These are phyloP conservation scores for Boletus insuetus DNA, from an alignment of 768 basidiomycete genomes.

Conservation along the genomic window DNA sequence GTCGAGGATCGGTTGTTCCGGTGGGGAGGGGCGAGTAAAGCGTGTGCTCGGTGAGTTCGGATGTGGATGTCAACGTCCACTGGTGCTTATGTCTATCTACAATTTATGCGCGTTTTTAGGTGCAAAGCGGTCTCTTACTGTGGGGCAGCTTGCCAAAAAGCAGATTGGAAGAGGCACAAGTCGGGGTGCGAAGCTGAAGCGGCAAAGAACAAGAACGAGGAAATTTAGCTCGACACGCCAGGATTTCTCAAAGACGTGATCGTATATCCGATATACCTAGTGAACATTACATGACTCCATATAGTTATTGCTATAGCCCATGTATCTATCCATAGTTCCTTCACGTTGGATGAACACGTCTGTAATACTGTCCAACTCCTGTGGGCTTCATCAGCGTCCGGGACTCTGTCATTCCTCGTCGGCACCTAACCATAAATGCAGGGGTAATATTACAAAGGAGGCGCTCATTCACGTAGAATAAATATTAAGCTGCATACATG, in stretches of 20 bases:
- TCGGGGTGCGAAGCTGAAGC: not conserved
- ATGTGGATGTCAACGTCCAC: not conserved
- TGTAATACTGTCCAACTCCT: too few species aligned
- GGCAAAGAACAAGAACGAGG: not conserved
- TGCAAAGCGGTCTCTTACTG: not conserved
- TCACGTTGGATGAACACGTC: too few species aligned
- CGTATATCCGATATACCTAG: not conserved
- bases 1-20: not conserved
- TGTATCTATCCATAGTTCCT: too few species aligned
- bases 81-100: not conserved
- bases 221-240: not conserved
- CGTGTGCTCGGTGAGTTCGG: not conserved
- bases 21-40: not conserved
- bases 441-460: too few species aligned
- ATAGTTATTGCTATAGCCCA: not conserved
- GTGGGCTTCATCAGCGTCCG: too few species aligned
- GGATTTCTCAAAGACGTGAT: not conserved
- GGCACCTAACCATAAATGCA: too few species aligned
- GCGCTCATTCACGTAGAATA: not conserved
- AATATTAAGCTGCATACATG: not conserved
- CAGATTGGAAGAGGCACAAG: slow-evolving; percentile 2
- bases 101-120: not conserved
- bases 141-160: not conserved
- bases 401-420: too few species aligned
- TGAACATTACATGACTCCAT: too few species aligned